These are phyloP conservation scores for Xylogone sp. DNA, from an alignment of 2,329 filamentous ascomycete genomes.

Conservation along the genomic window DNA sequence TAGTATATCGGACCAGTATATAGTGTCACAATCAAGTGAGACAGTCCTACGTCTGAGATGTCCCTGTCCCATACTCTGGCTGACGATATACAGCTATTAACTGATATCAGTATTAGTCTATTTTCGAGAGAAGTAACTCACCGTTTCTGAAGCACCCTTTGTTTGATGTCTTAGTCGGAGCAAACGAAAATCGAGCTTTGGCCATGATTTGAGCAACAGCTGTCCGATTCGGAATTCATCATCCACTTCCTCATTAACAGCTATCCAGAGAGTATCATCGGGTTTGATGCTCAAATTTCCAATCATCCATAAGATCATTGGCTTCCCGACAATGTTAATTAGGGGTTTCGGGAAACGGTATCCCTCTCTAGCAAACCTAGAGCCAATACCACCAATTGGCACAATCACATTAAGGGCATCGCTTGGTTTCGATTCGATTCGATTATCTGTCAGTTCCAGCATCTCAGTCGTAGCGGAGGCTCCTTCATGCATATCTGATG, in stretches of 20 bases:
- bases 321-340: slow-evolving; percentile 29
- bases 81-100: slow-evolving; percentile 24
- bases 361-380: slow-evolving; percentile 26
- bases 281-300: slow-evolving; percentile 22
- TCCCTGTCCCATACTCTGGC: slow-evolving; percentile 25
- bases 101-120: too few relatives aligned
- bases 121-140: slow-evolving; percentile 9
- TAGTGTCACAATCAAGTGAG: slow-evolving; percentile 30
- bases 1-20: slow-evolving; percentile 29
- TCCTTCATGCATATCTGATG: slow-evolving; percentile 3
- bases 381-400: slow-evolving; percentile 29
- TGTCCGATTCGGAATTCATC: slow-evolving; percentile 26
- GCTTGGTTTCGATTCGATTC: slow-evolving; percentile 1
- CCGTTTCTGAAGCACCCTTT: slow-evolving; percentile 27
- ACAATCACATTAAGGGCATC: slow-evolving; percentile 28
- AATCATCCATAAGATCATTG: slow-evolving; percentile 29
- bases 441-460: not conserved
- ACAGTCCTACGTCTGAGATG: slow-evolving; percentile 24
- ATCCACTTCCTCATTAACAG: slow-evolving; percentile 26
- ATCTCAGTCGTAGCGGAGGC: not conserved
- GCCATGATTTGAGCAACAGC: slow-evolving; percentile 22
- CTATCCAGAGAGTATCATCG: slow-evolving; percentile 27
- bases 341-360: slow-evolving; percentile 29
- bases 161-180: slow-evolving; percentile 24
- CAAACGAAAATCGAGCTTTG: slow-evolving; percentile 21